A percentile compares a stretch with the other conserved stretches of the same genome.
Evolutionary conservation across 345 rosid genomes (phyloP).

Genomic region (Gossypium raimondii): DNA sequence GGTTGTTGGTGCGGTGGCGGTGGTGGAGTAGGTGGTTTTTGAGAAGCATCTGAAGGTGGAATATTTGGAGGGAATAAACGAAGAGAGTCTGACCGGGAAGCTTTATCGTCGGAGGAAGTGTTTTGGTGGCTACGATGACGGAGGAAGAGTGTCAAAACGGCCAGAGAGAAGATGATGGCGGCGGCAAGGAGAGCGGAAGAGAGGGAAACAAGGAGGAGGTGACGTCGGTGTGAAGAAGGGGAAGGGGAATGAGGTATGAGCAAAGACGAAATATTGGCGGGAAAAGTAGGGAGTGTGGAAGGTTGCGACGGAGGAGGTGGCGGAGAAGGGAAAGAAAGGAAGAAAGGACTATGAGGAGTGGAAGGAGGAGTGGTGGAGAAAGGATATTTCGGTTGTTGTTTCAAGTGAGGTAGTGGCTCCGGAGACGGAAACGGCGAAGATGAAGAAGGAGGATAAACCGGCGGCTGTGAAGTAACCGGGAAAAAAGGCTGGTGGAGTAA

Average conservation of each 20-base stretch:
- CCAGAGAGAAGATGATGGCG: slow-evolving; percentile 40
- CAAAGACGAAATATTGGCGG: slow-evolving; percentile 86
- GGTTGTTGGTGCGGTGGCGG: slow-evolving; percentile 20
- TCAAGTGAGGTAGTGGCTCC: slow-evolving; percentile 34
- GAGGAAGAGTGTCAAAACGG: slow-evolving; percentile 39
- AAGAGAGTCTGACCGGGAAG: slow-evolving; percentile 45
- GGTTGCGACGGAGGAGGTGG: slow-evolving; percentile 45
- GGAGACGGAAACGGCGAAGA: slow-evolving; percentile 35
- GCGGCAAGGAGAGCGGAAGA: slow-evolving; percentile 54
- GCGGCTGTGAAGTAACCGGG: slow-evolving; percentile 38
- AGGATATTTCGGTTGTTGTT: slow-evolving; percentile 46
- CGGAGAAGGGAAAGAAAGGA: slow-evolving; percentile 35
- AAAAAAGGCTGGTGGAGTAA: slow-evolving; percentile 78
- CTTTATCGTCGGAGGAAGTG: slow-evolving; percentile 34
- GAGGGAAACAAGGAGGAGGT: slow-evolving; percentile 38
- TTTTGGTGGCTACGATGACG: slow-evolving; percentile 32
- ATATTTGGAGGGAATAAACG: slow-evolving; percentile 67
- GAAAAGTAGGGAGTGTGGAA: slow-evolving; percentile 56
- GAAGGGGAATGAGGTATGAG: slow-evolving; percentile 51
- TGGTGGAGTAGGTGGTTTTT: background rate
- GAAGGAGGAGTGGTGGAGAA: slow-evolving; percentile 38
- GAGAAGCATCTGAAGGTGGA: slow-evolving; percentile 51
- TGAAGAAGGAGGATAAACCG: slow-evolving; percentile 33
- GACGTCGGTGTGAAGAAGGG: slow-evolving; percentile 28
- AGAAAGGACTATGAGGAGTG: slow-evolving; percentile 41